Evolutionary conservation across 2,329 filamentous ascomycete genomes (phyloP).

Genomic region (Podosphaera fusca): DNA sequence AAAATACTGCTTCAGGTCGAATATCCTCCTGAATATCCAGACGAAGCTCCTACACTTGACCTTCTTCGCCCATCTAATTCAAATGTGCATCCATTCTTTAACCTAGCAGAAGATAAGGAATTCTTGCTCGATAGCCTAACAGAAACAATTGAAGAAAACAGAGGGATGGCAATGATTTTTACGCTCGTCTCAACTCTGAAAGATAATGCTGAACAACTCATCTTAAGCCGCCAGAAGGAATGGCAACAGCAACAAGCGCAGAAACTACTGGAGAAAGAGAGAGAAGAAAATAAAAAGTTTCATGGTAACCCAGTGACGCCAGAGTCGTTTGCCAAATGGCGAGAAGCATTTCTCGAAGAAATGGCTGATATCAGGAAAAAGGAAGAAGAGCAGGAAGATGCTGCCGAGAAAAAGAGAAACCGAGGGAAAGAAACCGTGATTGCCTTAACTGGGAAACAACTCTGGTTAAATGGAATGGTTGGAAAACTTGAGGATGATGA

Average conservation of each 20-base stretch:
- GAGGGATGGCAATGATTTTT: slow-evolving; percentile 97
- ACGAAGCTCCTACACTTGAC: slow-evolving; percentile 64
- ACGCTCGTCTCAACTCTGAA: slow-evolving; percentile 72
- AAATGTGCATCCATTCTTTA: slow-evolving; percentile 47
- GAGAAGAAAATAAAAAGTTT: slow-evolving; percentile 91
- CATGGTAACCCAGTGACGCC: slow-evolving; percentile 74
- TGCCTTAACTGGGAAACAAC: slow-evolving; percentile 47
- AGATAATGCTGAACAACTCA: slow-evolving; percentile 69
- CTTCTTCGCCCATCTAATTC: slow-evolving; percentile 51
- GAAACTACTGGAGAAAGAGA: slow-evolving; percentile 36
- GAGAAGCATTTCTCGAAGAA: slow-evolving; percentile 53
- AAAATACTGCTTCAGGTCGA: slow-evolving; percentile 62
- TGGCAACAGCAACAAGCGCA: slow-evolving; percentile 35
- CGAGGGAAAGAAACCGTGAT: slow-evolving; percentile 50
- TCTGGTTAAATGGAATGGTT: slow-evolving; percentile 55
- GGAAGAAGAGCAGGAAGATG: slow-evolving; percentile 51
- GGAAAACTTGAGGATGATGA: slow-evolving; percentile 43
- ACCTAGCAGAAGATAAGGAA: slow-evolving; percentile 57
- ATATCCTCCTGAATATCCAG: slow-evolving; percentile 80
- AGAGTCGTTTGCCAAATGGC: slow-evolving; percentile 69
- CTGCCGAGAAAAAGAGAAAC: slow-evolving; percentile 63
- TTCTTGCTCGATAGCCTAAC: slow-evolving; percentile 46
- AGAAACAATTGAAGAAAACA: slow-evolving; percentile 66
- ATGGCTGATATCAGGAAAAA: slow-evolving; percentile 48
- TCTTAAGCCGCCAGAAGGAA: slow-evolving; percentile 47